Base-by-base conservation (phyloP, 176 grass and related monocot species). In the Musa itinerans region DNA sequence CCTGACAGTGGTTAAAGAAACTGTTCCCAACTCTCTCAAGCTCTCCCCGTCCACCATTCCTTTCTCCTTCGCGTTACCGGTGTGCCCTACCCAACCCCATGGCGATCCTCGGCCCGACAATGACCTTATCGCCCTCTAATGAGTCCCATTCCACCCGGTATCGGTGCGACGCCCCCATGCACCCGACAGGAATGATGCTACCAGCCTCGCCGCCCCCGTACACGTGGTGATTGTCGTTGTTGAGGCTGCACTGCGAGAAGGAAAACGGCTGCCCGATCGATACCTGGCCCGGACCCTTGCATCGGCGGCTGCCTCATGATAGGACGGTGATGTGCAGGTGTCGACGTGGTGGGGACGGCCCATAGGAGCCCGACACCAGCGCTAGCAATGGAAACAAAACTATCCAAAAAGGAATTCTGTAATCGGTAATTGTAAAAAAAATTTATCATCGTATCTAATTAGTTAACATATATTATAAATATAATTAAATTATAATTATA, bases 91-190 rank as follows among this genome's bases (percentile, higher is more conserved):
- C 82, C 12, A 91, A 78, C 24, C 85, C 85, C 29, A 77, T 77
- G 49, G 80, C 80, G 74, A 91, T 91, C 82, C 85, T 87, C 1
- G 88, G 85, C 1, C 74, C 85, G 2, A 88, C 79, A 65, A 91
- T 91, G 63, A 85, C 78, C 65, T 83, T 70, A 69, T 91, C 13
- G 82, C 89, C 65, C 71, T 92, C 89, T 53, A 88, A 74, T 8
- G 86, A 92, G 75, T 92, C 89, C 89, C 89, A 88, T 75, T 88
- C 81, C 65, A 86, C 86, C 2, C 86, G 86, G 75, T 88, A 92
- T 16, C 89, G 86, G 65, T 87, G 83, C 49, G 86, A 75, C 71
- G 83, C 86, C 75, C 75, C 86, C 83, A 88, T 83, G 85, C 80
- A 49, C 89, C 89, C 6, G 73, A 65, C 20, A 92, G 4, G 59